Percentiles rank a stretch among this genome's conserved stretches.
These are phyloP conservation scores for Ascochyta rabiei DNA, from an alignment of 2,329 filamentous ascomycete genomes.

Conservation along the genomic window DNA sequence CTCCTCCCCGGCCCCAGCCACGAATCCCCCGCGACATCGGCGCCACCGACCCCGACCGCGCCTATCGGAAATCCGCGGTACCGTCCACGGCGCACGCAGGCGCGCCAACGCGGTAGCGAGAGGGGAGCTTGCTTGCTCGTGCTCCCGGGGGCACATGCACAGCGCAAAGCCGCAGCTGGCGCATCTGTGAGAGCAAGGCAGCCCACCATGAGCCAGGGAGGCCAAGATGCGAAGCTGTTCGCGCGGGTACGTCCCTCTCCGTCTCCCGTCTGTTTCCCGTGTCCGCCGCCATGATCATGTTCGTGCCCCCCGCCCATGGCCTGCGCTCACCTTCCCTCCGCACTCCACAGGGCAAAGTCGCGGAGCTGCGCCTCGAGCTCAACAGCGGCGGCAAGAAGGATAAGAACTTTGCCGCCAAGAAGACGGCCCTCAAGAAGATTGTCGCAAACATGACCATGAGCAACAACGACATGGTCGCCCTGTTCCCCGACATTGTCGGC, in stretches of 20 bases:
- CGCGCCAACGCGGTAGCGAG: constrained; percentile 35
- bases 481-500: constrained; percentile 92
- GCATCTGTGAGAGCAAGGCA: constrained; percentile 26
- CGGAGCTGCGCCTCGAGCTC: constrained; percentile 92
- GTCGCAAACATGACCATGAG: constrained; percentile 99
- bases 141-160: constrained; percentile 42
- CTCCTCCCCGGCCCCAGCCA: constrained; percentile 4
- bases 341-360: constrained; percentile 89
- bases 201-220: constrained; percentile 66
- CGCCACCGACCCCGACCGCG: constrained; percentile 13
- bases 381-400: constrained; percentile 96
- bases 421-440: constrained; percentile 98
- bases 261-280: not conserved
- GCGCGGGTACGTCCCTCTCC: constrained; percentile 74
- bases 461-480: constrained; percentile 98
- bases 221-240: constrained; percentile 99
- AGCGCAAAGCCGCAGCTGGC: constrained; percentile 16
- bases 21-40: not conserved
- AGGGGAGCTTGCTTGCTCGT: constrained; percentile 28
- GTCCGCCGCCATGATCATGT: constrained; percentile 41
- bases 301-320: constrained; percentile 46
- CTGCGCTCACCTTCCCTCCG: constrained; percentile 58
- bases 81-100: constrained; percentile 24
- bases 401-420: constrained; percentile 93
- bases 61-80: constrained; percentile 22